phyloP scores from a whole-genome alignment of 2,329 filamentous ascomycete species.

The Exophiala sp. region DNA sequence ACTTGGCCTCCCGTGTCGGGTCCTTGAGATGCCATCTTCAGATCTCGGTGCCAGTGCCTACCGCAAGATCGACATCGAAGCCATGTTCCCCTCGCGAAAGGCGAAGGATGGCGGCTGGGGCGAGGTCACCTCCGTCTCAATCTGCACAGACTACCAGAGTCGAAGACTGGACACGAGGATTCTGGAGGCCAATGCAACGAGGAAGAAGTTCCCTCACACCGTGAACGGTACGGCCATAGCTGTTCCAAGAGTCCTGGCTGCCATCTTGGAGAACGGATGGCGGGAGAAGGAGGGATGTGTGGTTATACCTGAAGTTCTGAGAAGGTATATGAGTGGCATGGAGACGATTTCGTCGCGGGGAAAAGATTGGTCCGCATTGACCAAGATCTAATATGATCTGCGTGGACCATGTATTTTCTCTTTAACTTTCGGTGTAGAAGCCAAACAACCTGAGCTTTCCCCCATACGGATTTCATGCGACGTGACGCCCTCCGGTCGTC shows the following conservation, averaged over 20 bases:
- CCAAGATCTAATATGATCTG: neutral
- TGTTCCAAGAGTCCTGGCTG: constrained; percentile 82
- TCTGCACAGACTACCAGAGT: constrained; percentile 93
- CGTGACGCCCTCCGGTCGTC: no score
- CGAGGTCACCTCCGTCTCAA: constrained; percentile 84
- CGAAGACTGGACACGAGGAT: constrained; percentile 74
- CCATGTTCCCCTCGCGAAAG: constrained; percentile 79
- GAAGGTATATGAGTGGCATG: constrained; percentile 78
- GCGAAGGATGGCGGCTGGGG: constrained; percentile 72
- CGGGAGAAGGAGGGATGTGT: constrained; percentile 66
- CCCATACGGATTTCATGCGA: no score
- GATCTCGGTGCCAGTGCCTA: constrained; percentile 87
- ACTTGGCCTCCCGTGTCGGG: constrained; percentile 77
- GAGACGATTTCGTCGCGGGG: constrained; percentile 34
- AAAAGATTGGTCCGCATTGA: constrained; percentile 51
- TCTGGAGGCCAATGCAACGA: constrained; percentile 49
- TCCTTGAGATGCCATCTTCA: constrained; percentile 85
- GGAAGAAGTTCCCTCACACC: constrained; percentile 75
- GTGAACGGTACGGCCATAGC: constrained; percentile 93
- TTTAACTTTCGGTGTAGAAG: neutral
- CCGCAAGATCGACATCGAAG: constrained; percentile 90
- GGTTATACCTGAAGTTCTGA: constrained; percentile 71
- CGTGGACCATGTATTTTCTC: neutral
- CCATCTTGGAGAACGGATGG: constrained; percentile 85
- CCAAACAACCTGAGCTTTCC: neutral